These are phyloP conservation scores for Nitzschia sp. DNA, from an alignment of 108 stramenopile genomes.

Conservation along the genomic window DNA sequence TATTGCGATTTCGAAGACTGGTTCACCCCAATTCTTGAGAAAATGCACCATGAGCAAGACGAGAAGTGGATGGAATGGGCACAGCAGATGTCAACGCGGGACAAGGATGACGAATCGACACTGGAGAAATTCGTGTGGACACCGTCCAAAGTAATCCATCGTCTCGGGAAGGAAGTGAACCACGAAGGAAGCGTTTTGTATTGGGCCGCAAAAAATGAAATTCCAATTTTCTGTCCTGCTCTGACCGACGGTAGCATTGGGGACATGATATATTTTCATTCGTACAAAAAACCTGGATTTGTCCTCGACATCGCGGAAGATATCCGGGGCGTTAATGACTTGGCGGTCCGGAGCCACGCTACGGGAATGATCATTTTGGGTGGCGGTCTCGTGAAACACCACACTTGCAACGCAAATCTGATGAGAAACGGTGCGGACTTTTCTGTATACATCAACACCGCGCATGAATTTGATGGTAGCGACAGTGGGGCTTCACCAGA, in stretches of 20 bases:
- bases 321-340: conserved; percentile 95
- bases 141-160: conserved; percentile 93
- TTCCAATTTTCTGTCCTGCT: conserved; percentile 99
- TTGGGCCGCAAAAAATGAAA: conserved; percentile 96
- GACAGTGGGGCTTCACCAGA: conserved; percentile 97
- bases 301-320: conserved; percentile 94
- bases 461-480: conserved; percentile 97
- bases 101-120: conserved; percentile 23
- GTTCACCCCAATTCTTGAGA: conserved; percentile 88
- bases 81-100: conserved; percentile 24
- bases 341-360: conserved; percentile 87
- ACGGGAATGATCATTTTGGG: conserved; percentile 98
- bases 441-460: conserved; percentile 98
- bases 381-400: conserved; percentile 98
- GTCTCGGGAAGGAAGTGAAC: conserved; percentile 94
- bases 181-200: conserved; percentile 94
- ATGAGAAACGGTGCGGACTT: conserved; percentile 99
- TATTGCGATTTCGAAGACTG: conserved; percentile 99
- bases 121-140: conserved; percentile 80
- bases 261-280: conserved; percentile 99
- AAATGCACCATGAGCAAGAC: conserved; percentile 98
- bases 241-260: conserved; percentile 98
- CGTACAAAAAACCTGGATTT: conserved; percentile 97
- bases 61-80: conserved; percentile 52
- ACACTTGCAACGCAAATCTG: conserved; percentile 99